A percentile compares a stretch with the other conserved stretches of the same genome.
Conservation (phyloP, 2,329 filamentous ascomycete species). For the Ascomycota sp. region DNA sequence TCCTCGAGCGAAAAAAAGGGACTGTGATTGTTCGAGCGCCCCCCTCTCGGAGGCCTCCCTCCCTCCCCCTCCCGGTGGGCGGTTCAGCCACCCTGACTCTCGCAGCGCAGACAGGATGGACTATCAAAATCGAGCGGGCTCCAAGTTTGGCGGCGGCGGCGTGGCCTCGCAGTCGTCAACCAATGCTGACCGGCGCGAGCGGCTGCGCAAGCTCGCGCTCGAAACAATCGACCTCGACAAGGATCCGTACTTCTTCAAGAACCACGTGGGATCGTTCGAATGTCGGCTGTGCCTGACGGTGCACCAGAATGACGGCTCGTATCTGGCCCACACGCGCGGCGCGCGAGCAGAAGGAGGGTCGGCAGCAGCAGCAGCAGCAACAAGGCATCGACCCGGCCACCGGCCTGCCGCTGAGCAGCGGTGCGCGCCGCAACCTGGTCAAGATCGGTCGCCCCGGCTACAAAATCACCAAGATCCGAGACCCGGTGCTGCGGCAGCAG, state of each 20-base stretch:
- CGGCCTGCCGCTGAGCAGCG: constrained; percentile 45
- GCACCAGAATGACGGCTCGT: constrained; percentile 97
- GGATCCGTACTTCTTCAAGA: constrained; percentile 99
- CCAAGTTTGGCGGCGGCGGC: constrained; percentile 93
- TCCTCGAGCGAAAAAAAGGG: too few relatives aligned
- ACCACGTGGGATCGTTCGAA: constrained; percentile 95
- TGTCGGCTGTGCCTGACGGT: constrained; percentile 93
- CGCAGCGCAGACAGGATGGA: constrained; percentile 50
- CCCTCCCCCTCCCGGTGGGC: neutral
- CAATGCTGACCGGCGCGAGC: constrained; percentile 92
- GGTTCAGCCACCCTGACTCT: too few relatives aligned
- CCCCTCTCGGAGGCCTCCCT: too few relatives aligned
- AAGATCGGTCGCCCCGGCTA: constrained; percentile 95
- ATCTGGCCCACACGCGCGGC: constrained; percentile 92
- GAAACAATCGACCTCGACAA: constrained; percentile 98
- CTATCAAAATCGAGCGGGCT: constrained; percentile 81
- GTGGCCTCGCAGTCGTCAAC: constrained; percentile 85
- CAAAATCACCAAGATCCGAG: constrained; percentile 90
- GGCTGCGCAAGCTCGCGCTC: constrained; percentile 90
- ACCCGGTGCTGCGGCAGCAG: constrained; percentile 72
- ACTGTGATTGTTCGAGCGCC: too few relatives aligned
- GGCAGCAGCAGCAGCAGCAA: constrained; percentile 26
- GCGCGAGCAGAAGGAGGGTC: constrained; percentile 82
- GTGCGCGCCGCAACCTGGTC: constrained; percentile 61
- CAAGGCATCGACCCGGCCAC: constrained; percentile 39